phyloP scores from a whole-genome alignment of 2,329 filamentous ascomycete genomes.

The Aspergillus proliferans region DNA sequence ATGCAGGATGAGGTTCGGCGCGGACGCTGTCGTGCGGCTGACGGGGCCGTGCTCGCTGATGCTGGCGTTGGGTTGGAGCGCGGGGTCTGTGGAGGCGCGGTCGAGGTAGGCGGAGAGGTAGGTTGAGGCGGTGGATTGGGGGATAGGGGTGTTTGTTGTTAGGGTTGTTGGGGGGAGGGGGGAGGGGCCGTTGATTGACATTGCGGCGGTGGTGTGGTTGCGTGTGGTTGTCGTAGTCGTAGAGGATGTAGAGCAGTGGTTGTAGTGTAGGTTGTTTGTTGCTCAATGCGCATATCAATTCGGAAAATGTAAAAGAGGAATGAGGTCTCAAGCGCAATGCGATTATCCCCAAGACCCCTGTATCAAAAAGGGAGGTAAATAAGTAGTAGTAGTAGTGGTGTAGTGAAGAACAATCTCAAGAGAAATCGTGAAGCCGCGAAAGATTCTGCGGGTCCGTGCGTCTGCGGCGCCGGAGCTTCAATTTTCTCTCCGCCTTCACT shows the following conservation, averaged over 20 bases:
- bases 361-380: too few species aligned
- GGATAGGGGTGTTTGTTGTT: conserved; percentile 29
- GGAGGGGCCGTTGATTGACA: conserved; percentile 32
- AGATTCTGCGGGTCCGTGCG: conserved; percentile 23
- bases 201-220: conserved; percentile 12
- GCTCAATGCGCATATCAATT: too few species aligned
- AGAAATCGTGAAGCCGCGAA: neutral
- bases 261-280: too few species aligned
- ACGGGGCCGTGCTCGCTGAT: conserved; percentile 40
- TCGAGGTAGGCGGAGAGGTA: conserved; percentile 40
- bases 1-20: conserved; percentile 39
- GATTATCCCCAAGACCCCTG: too few species aligned
- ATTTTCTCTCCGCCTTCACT: conserved; percentile 23
- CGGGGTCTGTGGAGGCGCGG: conserved; percentile 36
- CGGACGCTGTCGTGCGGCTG: conserved; percentile 35
- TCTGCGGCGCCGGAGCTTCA: conserved; percentile 25
- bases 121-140: conserved; percentile 34
- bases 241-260: too few species aligned
- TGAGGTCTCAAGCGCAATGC: too few species aligned
- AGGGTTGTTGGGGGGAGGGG: conserved; percentile 35
- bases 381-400: too few species aligned
- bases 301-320: too few species aligned
- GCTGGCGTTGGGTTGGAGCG: conserved; percentile 39
- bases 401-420: neutral
- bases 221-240: neutral